Evolutionary conservation across 495 filamentous ascomycete species (phyloP), one percentile per base, ranked within the genome.

Genomic region (Sphaerosporella brunnea): DNA sequence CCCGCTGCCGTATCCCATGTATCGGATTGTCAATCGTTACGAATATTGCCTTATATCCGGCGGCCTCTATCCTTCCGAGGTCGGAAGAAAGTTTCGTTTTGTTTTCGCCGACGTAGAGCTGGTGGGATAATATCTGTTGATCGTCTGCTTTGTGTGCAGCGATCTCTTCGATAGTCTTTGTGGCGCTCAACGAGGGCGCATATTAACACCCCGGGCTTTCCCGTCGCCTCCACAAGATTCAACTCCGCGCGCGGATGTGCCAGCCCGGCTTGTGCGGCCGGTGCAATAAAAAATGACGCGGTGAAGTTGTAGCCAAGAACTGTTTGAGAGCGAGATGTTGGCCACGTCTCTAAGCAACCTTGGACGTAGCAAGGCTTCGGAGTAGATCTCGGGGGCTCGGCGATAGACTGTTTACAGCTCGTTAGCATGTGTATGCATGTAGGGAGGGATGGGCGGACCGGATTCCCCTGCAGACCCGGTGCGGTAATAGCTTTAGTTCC

Each of bases 241-340:
- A 55, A 47, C 49, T 69, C 67, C 0, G 47, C 65, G 5, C 60
- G 50, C 5, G 46, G 45, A 48, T 65, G 55, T 3, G 61, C 66
- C 32, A 64, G 64, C 1, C 52, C 60, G 3, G 56, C 66, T 11
- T 57, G 53, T 21, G 66, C 59, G 7, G 53, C 55, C 0, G 66
- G 66, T 23, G 56, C 60, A 37, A 69, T 67, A 53, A 65, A 69
- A 52, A 69, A 66, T 8, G 66, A 66, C 2, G 63, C 59, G 5
- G 58, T 56, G 50, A 68, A 67, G 51, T 64, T 61, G 49, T 68
- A 47, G 10, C 64, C 64, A 1, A 66, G 48, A 24, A 66, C 62
- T 3, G 58, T 62, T 65, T n/a, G 21, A 25, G 40, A 50, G 37
- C 3, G 48, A 50, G 36, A 67, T 53, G 25, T 59, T 55, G n/a